A percentile compares a stretch with the other conserved stretches of the same genome.
Evolutionary conservation across 257 asterid genomes (phyloP).

Genomic region (Ophiorrhiza pumila): DNA sequence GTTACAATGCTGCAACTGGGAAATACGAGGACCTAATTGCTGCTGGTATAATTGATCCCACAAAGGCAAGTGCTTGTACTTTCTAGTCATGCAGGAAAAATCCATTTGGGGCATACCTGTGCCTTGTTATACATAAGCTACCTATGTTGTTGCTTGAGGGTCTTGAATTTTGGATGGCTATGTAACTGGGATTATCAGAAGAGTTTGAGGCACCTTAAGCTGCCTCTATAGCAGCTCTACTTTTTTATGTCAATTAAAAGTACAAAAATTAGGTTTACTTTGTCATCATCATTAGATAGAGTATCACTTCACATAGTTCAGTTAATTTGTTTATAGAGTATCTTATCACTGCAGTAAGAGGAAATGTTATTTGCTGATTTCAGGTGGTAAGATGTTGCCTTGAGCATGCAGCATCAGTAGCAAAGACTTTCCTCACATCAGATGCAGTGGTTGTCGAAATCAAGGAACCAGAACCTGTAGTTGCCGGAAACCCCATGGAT

Average conservation of each 20-base stretch:
- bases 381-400: constrained; percentile 68
- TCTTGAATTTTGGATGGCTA: neutral
- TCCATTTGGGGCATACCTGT: neutral
- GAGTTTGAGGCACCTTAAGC: neutral
- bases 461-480: constrained; percentile 41
- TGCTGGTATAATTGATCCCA: constrained; percentile 61
- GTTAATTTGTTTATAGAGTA: neutral
- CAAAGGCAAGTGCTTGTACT: constrained; percentile 34
- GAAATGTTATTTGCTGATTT: neutral
- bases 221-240: neutral
- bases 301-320: neutral
- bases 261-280: neutral
- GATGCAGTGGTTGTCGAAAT: constrained; percentile 54
- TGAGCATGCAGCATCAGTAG: constrained; percentile 56
- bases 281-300: neutral
- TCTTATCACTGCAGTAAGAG: neutral
- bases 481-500: constrained; percentile 43
- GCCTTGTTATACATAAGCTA: no score
- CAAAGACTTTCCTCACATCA: constrained; percentile 48
- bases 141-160: neutral
- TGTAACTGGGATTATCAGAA: neutral
- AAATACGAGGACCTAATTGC: constrained; percentile 52
- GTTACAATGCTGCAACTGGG: constrained; percentile 65
- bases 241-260: neutral
- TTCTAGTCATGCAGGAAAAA: neutral